phyloP scores from a whole-genome alignment of 352 stramenopile species.

The Globisporangium iwayamae region DNA sequence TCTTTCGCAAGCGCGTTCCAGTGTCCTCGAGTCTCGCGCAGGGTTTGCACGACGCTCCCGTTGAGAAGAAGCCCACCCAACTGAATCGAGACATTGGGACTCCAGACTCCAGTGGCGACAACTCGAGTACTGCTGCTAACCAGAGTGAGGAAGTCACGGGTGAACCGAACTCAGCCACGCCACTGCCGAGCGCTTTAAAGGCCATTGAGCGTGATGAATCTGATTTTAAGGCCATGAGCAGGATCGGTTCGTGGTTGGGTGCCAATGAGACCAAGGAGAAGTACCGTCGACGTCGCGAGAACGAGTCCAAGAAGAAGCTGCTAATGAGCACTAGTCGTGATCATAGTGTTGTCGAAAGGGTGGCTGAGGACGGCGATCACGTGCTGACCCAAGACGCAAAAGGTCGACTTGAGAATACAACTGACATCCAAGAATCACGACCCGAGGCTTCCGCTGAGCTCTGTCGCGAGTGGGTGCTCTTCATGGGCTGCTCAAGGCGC shows the following conservation, averaged over 20 bases:
- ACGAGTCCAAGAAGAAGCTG: constrained; percentile 3
- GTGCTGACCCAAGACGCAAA: constrained; percentile 44
- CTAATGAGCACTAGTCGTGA: neutral
- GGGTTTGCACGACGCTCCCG: constrained; percentile 26
- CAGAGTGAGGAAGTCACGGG: neutral
- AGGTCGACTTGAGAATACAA: constrained; percentile 5
- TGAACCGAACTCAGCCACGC: neutral
- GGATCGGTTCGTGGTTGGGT: constrained; percentile 58
- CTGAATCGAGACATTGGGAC: neutral
- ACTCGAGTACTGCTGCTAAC: neutral
- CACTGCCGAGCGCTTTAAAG: constrained; percentile 34
- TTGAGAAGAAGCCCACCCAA: constrained; percentile 6
- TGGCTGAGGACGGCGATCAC: constrained; percentile 30
- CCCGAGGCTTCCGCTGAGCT: constrained; percentile 36
- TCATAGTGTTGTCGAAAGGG: neutral
- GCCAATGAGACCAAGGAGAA: constrained; percentile 50
- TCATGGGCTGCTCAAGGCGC: constrained; percentile 45
- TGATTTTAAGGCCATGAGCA: constrained; percentile 59
- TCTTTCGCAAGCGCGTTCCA: constrained; percentile 66
- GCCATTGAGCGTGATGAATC: constrained; percentile 38
- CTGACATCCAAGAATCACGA: constrained; percentile 37
- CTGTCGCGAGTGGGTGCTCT: constrained; percentile 74
- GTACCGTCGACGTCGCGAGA: constrained; percentile 27
- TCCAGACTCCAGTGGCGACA: neutral
- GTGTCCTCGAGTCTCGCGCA: constrained; percentile 40